Percentiles rank a stretch among this genome's conserved stretches.
Conservation (phyloP, 2,329 filamentous ascomycete genomes). For the Metarhizium guizhouense region DNA sequence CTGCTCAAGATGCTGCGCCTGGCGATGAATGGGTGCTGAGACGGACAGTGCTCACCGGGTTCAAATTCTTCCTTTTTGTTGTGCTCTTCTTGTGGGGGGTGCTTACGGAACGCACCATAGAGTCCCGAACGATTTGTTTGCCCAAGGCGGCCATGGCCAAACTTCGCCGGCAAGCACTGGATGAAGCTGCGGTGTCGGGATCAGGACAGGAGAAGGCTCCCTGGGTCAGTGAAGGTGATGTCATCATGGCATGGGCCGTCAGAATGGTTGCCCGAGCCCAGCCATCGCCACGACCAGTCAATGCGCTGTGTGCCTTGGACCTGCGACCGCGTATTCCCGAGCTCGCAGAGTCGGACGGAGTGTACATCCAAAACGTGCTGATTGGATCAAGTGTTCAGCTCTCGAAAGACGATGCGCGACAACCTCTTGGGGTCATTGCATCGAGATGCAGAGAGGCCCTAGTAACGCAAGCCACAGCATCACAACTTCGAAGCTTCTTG, state of each 20-base stretch:
- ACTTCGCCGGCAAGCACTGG: slow-evolving; percentile 22
- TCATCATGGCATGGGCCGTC: slow-evolving; percentile 32
- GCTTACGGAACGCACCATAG: slow-evolving; percentile 19
- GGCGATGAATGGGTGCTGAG: background rate
- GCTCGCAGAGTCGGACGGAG: slow-evolving; percentile 9
- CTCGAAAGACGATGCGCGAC: slow-evolving; percentile 12
- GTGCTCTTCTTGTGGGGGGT: slow-evolving; percentile 24
- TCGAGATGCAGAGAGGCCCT: slow-evolving; percentile 22
- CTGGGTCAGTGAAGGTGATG: slow-evolving; percentile 39
- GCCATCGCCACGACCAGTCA: slow-evolving; percentile 13
- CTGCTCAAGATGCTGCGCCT: background rate
- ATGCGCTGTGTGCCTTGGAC: slow-evolving; percentile 16
- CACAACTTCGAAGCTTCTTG: slow-evolving; percentile 21
- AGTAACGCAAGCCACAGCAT: slow-evolving; percentile 22
- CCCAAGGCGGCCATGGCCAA: slow-evolving; percentile 20
- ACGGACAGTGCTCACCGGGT: slow-evolving; percentile 16
- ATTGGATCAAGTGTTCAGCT: slow-evolving; percentile 13
- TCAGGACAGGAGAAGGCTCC: background rate
- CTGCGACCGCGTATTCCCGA: slow-evolving; percentile 17
- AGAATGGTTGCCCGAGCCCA: slow-evolving; percentile 12
- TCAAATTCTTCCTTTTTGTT: slow-evolving; percentile 21
- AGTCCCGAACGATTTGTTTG: slow-evolving; percentile 30
- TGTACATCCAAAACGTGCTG: slow-evolving; percentile 20
- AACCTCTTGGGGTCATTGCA: slow-evolving; percentile 19
- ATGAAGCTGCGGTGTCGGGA: slow-evolving; percentile 12